These are phyloP conservation scores for Corymbia citriodora DNA, from an alignment of 441 rosid species.

Conservation along the genomic window DNA sequence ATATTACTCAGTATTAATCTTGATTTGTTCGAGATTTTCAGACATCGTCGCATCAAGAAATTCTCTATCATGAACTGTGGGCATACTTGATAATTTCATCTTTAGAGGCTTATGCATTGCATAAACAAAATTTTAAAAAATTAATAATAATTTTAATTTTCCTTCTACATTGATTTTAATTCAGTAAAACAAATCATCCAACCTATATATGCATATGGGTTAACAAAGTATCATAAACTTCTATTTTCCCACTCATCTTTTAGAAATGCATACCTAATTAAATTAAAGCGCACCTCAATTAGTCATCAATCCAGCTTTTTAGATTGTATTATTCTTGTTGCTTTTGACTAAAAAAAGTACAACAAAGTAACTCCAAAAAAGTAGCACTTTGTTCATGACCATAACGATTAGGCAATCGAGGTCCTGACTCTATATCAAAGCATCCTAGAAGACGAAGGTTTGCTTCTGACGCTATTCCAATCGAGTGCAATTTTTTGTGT, in stretches of 20 bases:
- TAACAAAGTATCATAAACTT: background rate
- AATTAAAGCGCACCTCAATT: background rate
- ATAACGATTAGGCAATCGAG: background rate
- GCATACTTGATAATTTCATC: no score
- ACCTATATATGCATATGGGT: no score
- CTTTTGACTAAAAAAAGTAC: background rate
- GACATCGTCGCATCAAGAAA: no score
- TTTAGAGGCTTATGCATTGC: rapidly evolving
- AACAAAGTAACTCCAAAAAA: background rate
- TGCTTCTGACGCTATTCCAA: background rate
- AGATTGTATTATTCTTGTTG: no score
- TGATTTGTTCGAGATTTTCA: no score
- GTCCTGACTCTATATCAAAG: no score
- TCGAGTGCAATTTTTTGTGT: no score
- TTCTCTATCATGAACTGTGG: no score
- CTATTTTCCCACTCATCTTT: background rate
- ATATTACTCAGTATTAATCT: rapidly evolving
- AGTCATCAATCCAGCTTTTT: rapidly evolving
- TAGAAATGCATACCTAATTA: background rate
- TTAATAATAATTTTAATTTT: no score
- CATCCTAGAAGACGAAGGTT: background rate
- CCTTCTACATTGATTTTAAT: no score
- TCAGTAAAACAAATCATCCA: no score
- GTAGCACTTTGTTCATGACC: background rate
- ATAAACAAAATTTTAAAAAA: no score